Evolutionary conservation across 805 yeast species (phyloP).

Genomic region (Wickerhamomyces ciferrii): DNA sequence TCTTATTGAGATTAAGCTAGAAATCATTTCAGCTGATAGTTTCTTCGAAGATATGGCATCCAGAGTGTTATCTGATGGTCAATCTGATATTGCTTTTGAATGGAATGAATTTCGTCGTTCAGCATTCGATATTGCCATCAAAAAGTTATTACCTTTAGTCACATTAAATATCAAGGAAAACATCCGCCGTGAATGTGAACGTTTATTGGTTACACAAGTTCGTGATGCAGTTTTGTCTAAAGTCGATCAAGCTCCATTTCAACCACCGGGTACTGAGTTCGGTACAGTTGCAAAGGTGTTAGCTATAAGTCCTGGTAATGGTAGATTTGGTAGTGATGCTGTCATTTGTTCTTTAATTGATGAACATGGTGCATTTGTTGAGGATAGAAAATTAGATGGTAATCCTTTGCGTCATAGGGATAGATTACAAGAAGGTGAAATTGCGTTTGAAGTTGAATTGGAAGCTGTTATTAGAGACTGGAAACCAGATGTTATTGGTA

Average conservation of each 20-base stretch:
- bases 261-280: constrained; percentile 68
- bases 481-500: constrained; percentile 85
- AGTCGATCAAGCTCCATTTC: constrained; percentile 90
- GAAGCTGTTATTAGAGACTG: constrained; percentile 52
- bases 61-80: constrained; percentile 69
- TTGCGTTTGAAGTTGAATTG: constrained; percentile 63
- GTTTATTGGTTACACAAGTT: constrained; percentile 60
- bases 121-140: constrained; percentile 63
- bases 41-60: constrained; percentile 41
- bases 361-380: constrained; percentile 75
- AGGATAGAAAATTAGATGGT: constrained; percentile 72
- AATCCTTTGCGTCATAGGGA: constrained; percentile 49
- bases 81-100: constrained; percentile 64
- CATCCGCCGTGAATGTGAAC: constrained; percentile 70
- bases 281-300: constrained; percentile 86
- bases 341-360: constrained; percentile 76
- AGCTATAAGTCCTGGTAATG: constrained; percentile 82
- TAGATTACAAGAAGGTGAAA: constrained; percentile 36
- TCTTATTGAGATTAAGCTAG: constrained; percentile 59
- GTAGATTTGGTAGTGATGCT: constrained; percentile 76
- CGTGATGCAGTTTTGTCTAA: constrained; percentile 64
- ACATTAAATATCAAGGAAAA: constrained; percentile 79
- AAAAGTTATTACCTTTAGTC: constrained; percentile 60
- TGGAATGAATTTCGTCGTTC: constrained; percentile 79
- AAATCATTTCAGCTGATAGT: constrained; percentile 31